A percentile compares a stretch with the other conserved stretches of the same genome.
Evolutionary conservation across 192 early-diverging fungal genomes (phyloP).

Genomic region (Lobosporangium transversale): DNA sequence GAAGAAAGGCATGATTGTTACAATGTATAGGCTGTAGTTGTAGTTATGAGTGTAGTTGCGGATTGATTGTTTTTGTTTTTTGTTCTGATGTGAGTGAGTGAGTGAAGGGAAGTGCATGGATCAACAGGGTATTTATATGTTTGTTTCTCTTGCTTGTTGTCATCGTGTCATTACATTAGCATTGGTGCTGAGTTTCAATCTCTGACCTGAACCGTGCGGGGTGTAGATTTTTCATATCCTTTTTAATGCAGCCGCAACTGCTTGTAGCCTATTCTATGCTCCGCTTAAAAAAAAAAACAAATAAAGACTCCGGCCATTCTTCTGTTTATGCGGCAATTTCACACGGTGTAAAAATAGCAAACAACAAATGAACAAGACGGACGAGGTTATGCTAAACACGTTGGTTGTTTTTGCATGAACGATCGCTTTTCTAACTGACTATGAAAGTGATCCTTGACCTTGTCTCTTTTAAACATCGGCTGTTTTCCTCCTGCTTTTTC

Average conservation of each 20-base stretch:
- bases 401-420: no score
- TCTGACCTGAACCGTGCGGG: slow-evolving; percentile 15
- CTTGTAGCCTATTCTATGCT: no score
- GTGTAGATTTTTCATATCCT: not conserved
- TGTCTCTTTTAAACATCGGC: no score
- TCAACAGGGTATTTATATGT: not conserved
- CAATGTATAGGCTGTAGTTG: not conserved
- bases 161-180: not conserved
- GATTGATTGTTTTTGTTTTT: not conserved
- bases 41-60: no score
- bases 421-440: no score
- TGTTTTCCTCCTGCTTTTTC: no score
- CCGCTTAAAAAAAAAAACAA: not conserved
- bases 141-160: not conserved
- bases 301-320: not conserved
- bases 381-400: not conserved
- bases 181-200: not conserved
- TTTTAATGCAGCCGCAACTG: not conserved
- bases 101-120: no score
- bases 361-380: not conserved
- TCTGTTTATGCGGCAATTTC: not conserved
- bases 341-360: not conserved
- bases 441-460: no score
- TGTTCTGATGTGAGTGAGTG: not conserved
- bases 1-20: slow-evolving; percentile 46